Conservation (phyloP, 768 basidiomycete species). For the Lactifluus volemus region DNA sequence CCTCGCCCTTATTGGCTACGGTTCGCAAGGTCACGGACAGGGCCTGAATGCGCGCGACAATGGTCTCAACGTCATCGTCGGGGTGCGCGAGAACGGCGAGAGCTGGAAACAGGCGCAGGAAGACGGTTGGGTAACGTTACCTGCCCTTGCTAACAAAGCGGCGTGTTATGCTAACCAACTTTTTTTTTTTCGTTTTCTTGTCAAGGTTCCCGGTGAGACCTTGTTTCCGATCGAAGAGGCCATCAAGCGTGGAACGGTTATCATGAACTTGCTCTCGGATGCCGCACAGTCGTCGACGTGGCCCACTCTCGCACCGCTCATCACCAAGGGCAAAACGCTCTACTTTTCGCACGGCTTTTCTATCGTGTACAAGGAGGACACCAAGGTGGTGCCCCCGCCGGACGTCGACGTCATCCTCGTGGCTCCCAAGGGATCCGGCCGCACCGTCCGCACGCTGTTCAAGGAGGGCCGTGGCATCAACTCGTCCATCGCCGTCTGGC, state of each 20-base stretch:
- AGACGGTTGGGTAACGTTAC: slow-evolving; percentile 85
- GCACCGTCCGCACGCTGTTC: slow-evolving; percentile 98
- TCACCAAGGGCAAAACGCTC: slow-evolving; percentile 99
- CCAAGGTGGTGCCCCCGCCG: slow-evolving; percentile 80
- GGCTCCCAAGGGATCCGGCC: slow-evolving; percentile 97
- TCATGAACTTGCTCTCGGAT: slow-evolving; percentile 99
- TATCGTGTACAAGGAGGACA: slow-evolving; percentile 96
- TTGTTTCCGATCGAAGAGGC: slow-evolving; percentile 98
- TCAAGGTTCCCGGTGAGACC: slow-evolving; percentile 87
- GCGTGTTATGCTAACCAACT: background rate
- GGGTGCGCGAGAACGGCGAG: slow-evolving; percentile 95
- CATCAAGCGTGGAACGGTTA: slow-evolving; percentile 90
- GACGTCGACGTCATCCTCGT: slow-evolving; percentile 99
- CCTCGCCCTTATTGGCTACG: slow-evolving; percentile 97
- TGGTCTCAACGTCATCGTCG: slow-evolving; percentile 95
- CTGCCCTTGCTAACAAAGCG: background rate
- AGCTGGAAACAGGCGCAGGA: slow-evolving; percentile 93
- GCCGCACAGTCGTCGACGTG: slow-evolving; percentile 98
- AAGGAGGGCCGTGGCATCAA: slow-evolving; percentile 99
- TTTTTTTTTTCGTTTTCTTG: slow-evolving; percentile 1
- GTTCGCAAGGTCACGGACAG: slow-evolving; percentile 98
- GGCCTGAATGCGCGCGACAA: slow-evolving; percentile 99
- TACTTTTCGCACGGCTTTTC: slow-evolving; percentile 99
- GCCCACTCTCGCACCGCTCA: slow-evolving; percentile 80
- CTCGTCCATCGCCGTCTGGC: slow-evolving; percentile 89